Conservation (phyloP, 2,329 filamentous ascomycete species). For the Didymella lethalis region DNA sequence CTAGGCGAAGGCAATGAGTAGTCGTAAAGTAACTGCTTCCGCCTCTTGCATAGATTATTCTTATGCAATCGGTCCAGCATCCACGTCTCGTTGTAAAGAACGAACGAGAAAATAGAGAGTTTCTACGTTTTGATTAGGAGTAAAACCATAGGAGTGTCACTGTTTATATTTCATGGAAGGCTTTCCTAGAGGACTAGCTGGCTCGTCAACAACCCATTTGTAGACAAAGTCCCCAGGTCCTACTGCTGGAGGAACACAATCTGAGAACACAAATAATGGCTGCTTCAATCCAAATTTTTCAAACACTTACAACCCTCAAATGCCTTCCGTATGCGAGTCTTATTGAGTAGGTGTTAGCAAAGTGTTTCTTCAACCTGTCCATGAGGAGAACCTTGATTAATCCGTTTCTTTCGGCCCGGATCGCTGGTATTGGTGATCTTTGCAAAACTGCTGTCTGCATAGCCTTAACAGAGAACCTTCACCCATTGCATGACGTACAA, state of each 20-base stretch:
- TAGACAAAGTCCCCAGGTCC: neutral
- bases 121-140: neutral
- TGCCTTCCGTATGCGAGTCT: neutral
- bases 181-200: neutral
- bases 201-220: neutral
- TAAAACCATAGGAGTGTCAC: neutral
- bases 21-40: neutral
- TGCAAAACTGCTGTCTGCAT: neutral
- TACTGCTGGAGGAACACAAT: neutral
- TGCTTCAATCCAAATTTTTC: neutral
- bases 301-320: neutral
- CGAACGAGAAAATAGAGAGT: neutral
- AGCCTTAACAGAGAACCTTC: neutral
- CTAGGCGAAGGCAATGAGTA: neutral
- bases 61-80: neutral
- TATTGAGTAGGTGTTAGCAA: neutral
- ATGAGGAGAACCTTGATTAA: neutral
- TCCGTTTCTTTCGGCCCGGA: neutral
- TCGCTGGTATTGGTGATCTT: neutral
- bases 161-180: neutral
- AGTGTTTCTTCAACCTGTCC: neutral
- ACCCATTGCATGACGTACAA: neutral
- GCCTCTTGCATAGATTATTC: neutral
- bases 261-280: neutral
- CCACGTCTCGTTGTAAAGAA: neutral